Percentiles rank a stretch among this genome's conserved stretches.
Evolutionary conservation across 352 stramenopile genomes (phyloP).

Genomic region (Peronospora farinosa): DNA sequence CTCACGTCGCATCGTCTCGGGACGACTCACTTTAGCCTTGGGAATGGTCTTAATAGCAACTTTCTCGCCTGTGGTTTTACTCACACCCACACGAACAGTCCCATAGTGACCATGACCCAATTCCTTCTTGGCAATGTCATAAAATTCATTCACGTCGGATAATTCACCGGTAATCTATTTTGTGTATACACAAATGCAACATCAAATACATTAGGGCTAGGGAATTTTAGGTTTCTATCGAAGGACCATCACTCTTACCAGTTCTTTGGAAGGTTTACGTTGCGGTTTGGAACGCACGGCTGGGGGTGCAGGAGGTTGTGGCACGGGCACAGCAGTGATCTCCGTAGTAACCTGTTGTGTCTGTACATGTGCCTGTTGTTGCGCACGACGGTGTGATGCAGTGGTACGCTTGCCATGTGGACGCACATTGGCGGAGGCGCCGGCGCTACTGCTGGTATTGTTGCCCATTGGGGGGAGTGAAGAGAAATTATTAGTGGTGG

Average conservation of each 20-base stretch:
- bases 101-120: slow-evolving; percentile 93
- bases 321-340: not conserved
- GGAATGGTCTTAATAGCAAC: slow-evolving; percentile 99
- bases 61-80: slow-evolving; percentile 89
- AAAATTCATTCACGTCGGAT: slow-evolving; percentile 78
- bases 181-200: not conserved
- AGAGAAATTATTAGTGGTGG: slow-evolving; percentile 23
- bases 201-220: too few species aligned
- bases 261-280: slow-evolving; percentile 61
- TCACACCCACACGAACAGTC: slow-evolving; percentile 92
- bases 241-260: slow-evolving; percentile 36
- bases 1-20: slow-evolving; percentile 93
- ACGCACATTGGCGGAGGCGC: slow-evolving; percentile 29
- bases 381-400: slow-evolving; percentile 33
- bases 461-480: slow-evolving; percentile 49
- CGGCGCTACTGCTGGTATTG: slow-evolving; percentile 51
- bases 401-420: slow-evolving; percentile 39
- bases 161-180: slow-evolving; percentile 75
- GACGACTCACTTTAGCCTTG: slow-evolving; percentile 91
- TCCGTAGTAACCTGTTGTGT: slow-evolving; percentile 7
- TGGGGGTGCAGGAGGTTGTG: slow-evolving; percentile 10
- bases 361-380: slow-evolving; percentile 26
- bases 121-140: slow-evolving; percentile 87
- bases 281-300: slow-evolving; percentile 37
- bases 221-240: too few species aligned